A percentile compares a stretch with the other conserved stretches of the same genome.
These are phyloP conservation scores for Hygrocybe punicea DNA, from an alignment of 768 basidiomycete species.

Conservation along the genomic window DNA sequence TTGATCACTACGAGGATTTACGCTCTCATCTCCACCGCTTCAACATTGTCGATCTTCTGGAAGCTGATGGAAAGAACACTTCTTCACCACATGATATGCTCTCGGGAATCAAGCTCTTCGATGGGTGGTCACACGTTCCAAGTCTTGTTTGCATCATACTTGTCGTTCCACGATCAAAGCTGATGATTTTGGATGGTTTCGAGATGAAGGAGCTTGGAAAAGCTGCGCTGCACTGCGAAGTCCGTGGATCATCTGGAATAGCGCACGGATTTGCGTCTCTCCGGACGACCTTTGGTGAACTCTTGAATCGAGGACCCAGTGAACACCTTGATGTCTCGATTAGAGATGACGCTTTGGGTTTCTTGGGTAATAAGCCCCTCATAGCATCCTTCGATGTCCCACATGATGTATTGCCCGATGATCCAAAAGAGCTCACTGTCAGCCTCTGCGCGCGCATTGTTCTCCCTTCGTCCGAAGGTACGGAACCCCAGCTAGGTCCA, in stretches of 20 bases:
- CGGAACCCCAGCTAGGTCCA: neutral
- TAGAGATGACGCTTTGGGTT: slow-evolving; percentile 29
- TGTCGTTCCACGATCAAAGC: slow-evolving; percentile 30
- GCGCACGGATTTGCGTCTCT: slow-evolving; percentile 27
- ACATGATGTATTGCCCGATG: slow-evolving; percentile 27
- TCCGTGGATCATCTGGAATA: neutral
- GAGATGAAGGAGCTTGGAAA: slow-evolving; percentile 23
- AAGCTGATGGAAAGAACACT: neutral
- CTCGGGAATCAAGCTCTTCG: slow-evolving; percentile 21
- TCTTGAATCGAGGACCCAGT: slow-evolving; percentile 13
- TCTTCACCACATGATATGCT: neutral
- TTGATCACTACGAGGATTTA: no score
- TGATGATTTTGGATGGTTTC: slow-evolving; percentile 25
- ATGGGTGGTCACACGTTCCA: slow-evolving; percentile 30
- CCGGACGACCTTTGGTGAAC: slow-evolving; percentile 33
- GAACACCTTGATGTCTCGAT: slow-evolving; percentile 33
- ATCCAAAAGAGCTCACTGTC: neutral
- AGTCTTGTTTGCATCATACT: slow-evolving; percentile 35
- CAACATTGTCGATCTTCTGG: neutral
- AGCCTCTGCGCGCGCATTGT: neutral
- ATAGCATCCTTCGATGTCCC: slow-evolving; percentile 38
- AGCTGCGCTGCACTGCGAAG: neutral
- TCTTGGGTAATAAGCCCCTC: neutral
- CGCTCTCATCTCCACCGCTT: neutral
- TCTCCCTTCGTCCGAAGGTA: neutral